These are phyloP conservation scores for Salpingoeca rosetta DNA, from an alignment of 78 protist genomes.

Conservation along the genomic window DNA sequence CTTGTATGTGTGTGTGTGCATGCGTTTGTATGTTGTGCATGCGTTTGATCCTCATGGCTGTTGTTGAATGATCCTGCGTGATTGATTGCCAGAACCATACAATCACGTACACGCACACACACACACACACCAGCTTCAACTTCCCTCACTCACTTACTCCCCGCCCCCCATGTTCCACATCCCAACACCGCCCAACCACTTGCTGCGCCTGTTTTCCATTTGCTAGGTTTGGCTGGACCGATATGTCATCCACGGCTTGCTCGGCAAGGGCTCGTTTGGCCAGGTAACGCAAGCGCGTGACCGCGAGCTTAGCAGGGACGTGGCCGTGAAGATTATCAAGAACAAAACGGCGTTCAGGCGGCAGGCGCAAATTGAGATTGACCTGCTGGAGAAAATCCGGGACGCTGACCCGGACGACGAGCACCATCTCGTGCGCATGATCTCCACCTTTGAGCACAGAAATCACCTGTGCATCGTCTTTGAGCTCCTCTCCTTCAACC, in stretches of 20 bases:
- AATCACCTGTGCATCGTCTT: conserved; percentile 82
- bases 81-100: too few relatives aligned
- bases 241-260: conserved; percentile 40
- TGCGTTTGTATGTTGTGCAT: background rate
- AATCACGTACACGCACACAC: too few relatives aligned
- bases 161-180: background rate
- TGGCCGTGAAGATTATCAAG: conserved; percentile 87
- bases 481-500: conserved; percentile 81
- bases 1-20: background rate
- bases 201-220: background rate
- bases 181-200: background rate
- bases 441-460: conserved; percentile 55
- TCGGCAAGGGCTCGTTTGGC: conserved; percentile 93
- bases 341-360: conserved; percentile 61
- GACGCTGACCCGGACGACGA: conserved; percentile 39
- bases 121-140: too few relatives aligned
- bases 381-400: conserved; percentile 37
- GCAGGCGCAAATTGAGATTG: conserved; percentile 70
- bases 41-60: background rate
- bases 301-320: conserved; percentile 18
- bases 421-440: conserved; percentile 58
- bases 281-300: conserved; percentile 78
- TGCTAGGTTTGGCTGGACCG: conserved; percentile 14
- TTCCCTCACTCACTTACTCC: background rate
- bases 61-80: too few relatives aligned